Base-by-base conservation (phyloP, 352 stramenopile species). In the Pythium grandisporangium region DNA sequence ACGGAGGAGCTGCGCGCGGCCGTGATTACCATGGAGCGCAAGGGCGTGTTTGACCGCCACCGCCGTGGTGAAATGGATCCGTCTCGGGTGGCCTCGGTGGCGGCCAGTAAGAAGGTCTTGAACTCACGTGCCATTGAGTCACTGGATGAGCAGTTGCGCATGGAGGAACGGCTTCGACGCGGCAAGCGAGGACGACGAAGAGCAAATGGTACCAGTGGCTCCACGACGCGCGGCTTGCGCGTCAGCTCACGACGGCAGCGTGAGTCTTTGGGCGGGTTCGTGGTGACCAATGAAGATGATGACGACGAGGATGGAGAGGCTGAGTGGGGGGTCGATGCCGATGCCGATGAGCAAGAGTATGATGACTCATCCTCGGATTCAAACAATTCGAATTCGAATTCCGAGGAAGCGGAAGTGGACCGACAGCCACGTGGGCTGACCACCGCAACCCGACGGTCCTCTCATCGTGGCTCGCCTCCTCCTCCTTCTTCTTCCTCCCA, bases 81-180 rank as follows among this genome's bases (percentile, higher is more conserved):
- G n/a, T n/a, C n/a, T n/a, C n/a, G n/a, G n/a, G n/a, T n/a, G 16
- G 37, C 48, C 25, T 24, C 13, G 4, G 12, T 6, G 13, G 7
- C 43, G 27, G n/a, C 24, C 14, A 8, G 27, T 32, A 32, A 32
- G 22, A 37, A 38, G 16, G 44, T 65, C 40, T 30, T 45, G 37
- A 35, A 61, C 43, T 45, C 44, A 49, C 21, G 66, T 42, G 25
- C 6, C 10, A 23, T 48, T 8, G 63, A 83, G 53, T 63, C 62
- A n/a, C 42, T 82, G n/a, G 58, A 81, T 39, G 62, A 79, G 21
- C 38, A 42, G 4, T 26, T 78, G 51, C 50, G 33, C n/a, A 62
- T 42, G 14, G 51, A 48, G 19, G 38, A 19, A 29, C 40, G 24
- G 19, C 12, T 5, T 37, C 27, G 26, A 22, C 27, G 12, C 51